Conservation (phyloP, 306 rosid species). For the Dalbergia oliveri region DNA sequence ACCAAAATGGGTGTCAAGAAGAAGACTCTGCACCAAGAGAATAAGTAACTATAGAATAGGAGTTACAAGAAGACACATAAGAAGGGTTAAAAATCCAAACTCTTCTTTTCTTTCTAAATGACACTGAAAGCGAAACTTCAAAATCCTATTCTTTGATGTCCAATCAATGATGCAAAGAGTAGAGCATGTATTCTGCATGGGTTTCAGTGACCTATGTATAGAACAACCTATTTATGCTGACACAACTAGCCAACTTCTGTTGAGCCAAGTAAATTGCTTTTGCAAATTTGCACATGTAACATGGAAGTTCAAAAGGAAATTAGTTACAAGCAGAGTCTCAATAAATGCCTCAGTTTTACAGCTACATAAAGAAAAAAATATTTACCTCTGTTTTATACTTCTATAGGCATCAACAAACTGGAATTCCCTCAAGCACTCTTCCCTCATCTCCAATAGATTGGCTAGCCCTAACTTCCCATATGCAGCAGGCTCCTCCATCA, state of each 20-base stretch:
- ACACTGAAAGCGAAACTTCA: neutral
- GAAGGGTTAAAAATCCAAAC: neutral
- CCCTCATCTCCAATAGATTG: constrained; percentile 95
- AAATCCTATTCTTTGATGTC: neutral
- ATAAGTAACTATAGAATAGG: neutral
- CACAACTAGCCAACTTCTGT: constrained; percentile 23
- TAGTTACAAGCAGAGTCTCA: neutral
- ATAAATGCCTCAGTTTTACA: constrained; percentile 17
- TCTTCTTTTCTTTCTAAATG: too few species aligned
- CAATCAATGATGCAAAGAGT: constrained; percentile 11
- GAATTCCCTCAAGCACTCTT: constrained; percentile 99
- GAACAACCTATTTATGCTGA: neutral
- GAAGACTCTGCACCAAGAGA: neutral
- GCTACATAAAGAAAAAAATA: constrained; percentile 29
- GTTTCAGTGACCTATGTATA: constrained; percentile 8
- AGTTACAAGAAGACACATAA: neutral
- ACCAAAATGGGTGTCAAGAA: neutral
- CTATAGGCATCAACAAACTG: constrained; percentile 93
- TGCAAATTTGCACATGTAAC: constrained; percentile 31
- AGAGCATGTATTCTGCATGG: neutral
- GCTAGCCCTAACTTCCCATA: constrained; percentile 96
- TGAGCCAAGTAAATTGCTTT: constrained; percentile 22
- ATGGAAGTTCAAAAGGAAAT: constrained; percentile 14
- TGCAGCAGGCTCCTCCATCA: constrained; percentile 98
- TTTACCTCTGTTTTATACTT: constrained; percentile 94